Evolutionary conservation across 306 rosid species (phyloP).

Genomic region (Quercus gilva): DNA sequence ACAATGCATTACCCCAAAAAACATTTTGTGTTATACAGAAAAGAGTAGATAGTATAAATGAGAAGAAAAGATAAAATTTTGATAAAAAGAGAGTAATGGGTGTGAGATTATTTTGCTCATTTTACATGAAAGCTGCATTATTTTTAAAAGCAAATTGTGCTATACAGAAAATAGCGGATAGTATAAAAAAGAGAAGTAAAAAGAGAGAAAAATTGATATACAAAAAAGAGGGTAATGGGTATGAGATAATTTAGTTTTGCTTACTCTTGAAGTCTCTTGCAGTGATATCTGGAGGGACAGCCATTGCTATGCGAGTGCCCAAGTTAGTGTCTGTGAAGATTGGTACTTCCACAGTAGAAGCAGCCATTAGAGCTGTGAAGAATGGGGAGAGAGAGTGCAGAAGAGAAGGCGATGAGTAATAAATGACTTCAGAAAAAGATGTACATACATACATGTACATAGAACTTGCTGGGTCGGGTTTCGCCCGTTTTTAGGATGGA

Average conservation of each 20-base stretch:
- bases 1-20: neutral
- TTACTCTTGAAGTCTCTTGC: constrained; percentile 66
- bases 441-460: no score
- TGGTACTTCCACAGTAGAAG: constrained; percentile 32
- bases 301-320: constrained; percentile 67
- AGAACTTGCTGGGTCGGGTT: no score
- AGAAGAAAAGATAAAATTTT: neutral
- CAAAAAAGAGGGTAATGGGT: neutral
- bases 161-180: neutral
- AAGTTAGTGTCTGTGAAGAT: constrained; percentile 66
- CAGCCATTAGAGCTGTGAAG: constrained; percentile 8
- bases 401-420: neutral
- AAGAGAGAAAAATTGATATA: neutral
- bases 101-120: constrained; percentile 13
- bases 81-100: neutral
- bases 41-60: neutral
- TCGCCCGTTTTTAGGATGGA: no score
- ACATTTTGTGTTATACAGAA: neutral
- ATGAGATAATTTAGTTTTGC: neutral
- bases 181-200: neutral
- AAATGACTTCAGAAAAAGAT: neutral
- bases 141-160: neutral
- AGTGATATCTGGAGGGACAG: constrained; percentile 46
- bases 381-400: neutral
- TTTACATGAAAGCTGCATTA: no score